A percentile compares a stretch with the other conserved stretches of the same genome.
Conservation (phyloP, 225 moss, liverwort and hornwort genomes). For the Thuidium tamariscinum region DNA sequence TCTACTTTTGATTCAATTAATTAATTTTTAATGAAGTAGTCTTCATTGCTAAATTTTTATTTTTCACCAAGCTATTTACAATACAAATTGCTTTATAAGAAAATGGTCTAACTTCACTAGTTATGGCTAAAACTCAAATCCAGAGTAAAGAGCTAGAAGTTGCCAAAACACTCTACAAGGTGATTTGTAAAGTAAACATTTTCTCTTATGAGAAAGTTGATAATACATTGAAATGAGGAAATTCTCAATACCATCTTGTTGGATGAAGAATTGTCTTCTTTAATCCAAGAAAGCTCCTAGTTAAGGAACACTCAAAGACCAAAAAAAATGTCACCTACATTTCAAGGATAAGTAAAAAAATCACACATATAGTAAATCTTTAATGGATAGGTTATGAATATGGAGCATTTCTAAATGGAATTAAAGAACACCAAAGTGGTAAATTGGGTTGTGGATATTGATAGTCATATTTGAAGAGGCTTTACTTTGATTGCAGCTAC, state of each 20-base stretch:
- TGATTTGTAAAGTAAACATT: too few species aligned
- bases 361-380: too few species aligned
- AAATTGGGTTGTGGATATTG: neutral
- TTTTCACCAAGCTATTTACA: fast-evolving
- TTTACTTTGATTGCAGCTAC: neutral
- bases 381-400: neutral
- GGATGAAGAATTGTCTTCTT: neutral
- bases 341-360: neutral
- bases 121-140: neutral
- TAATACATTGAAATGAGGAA: neutral
- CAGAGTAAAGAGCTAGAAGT: neutral
- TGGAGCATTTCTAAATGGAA: neutral
- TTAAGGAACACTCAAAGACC: neutral
- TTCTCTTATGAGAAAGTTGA: fast-evolving
- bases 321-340: too few species aligned
- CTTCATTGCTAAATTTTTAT: neutral
- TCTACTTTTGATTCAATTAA: neutral
- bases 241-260: neutral
- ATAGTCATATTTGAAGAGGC: neutral
- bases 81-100: neutral
- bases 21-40: too few species aligned
- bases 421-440: neutral
- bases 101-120: fast-evolving
- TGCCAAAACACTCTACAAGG: neutral
- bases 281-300: neutral